phyloP scores from a whole-genome alignment of 2,329 filamentous ascomycete genomes.

The Phaeophleospora eucalypticola region DNA sequence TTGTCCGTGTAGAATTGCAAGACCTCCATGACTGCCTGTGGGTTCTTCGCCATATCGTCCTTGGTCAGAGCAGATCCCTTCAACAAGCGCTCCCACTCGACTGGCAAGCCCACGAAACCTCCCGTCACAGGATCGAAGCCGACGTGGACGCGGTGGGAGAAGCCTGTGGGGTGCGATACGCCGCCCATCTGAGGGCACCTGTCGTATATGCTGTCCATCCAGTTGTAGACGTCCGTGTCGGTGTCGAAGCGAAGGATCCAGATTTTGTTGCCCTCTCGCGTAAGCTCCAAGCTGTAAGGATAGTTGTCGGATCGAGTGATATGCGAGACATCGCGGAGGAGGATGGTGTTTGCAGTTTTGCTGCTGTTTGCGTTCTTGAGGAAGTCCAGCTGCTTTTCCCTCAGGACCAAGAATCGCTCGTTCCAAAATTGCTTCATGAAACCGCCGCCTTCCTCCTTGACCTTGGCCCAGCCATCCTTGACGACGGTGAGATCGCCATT shows the following conservation, averaged over 20 bases:
- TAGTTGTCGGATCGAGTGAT: constrained; percentile 88
- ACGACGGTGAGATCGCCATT: constrained; percentile 38
- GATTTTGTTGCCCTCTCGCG: constrained; percentile 77
- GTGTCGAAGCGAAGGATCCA: constrained; percentile 91
- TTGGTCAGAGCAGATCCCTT: constrained; percentile 97
- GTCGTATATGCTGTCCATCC: constrained; percentile 97
- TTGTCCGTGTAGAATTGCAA: constrained; percentile 80
- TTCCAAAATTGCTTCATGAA: constrained; percentile 62
- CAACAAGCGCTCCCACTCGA: constrained; percentile 94
- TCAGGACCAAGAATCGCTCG: constrained; percentile 83
- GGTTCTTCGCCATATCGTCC: constrained; percentile 97
- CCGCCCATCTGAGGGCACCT: constrained; percentile 96
- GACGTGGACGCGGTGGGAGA: constrained; percentile 93
- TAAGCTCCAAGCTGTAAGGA: constrained; percentile 91
- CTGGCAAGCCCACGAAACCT: constrained; percentile 87
- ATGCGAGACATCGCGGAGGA: constrained; percentile 80
- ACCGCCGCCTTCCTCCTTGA: constrained; percentile 86
- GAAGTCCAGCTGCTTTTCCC: constrained; percentile 91
- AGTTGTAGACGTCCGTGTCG: constrained; percentile 96
- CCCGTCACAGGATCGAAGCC: constrained; percentile 94
- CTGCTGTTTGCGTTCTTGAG: constrained; percentile 79
- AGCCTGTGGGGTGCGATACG: constrained; percentile 97
- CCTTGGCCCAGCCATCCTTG: constrained; percentile 69
- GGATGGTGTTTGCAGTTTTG: constrained; percentile 81
- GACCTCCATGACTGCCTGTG: constrained; percentile 68